phyloP scores from a whole-genome alignment of 2,329 filamentous ascomycete genomes.

The Fusarium foetens region DNA sequence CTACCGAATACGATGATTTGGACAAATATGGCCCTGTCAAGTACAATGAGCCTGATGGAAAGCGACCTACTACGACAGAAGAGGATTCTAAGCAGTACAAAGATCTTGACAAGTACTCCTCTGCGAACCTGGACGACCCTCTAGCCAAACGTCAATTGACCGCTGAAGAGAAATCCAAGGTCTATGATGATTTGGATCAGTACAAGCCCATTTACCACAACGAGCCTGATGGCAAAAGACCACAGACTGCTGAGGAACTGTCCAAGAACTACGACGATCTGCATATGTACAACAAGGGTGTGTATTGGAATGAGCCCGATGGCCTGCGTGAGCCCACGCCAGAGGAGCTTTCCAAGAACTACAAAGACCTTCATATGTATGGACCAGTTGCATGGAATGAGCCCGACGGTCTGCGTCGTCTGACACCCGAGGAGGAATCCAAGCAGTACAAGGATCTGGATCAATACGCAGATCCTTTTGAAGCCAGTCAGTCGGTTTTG shows the following conservation, averaged over 20 bases:
- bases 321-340: conserved; percentile 45
- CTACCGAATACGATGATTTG: conserved; percentile 50
- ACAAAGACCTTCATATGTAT: conserved; percentile 56
- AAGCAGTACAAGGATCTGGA: conserved; percentile 51
- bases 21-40: conserved; percentile 52
- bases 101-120: conserved; percentile 50
- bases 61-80: conserved; percentile 34
- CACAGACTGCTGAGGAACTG: conserved; percentile 46
- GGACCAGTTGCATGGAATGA: conserved; percentile 47
- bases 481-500: conserved; percentile 47
- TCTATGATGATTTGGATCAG: conserved; percentile 54
- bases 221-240: conserved; percentile 48
- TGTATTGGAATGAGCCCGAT: conserved; percentile 47
- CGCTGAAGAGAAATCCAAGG: conserved; percentile 50
- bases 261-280: conserved; percentile 53
- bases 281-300: conserved; percentile 47
- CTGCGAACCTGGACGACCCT: conserved; percentile 45
- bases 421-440: conserved; percentile 46
- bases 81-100: conserved; percentile 51
- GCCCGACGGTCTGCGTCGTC: conserved; percentile 45
- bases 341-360: conserved; percentile 51
- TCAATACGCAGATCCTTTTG: conserved; percentile 50
- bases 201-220: conserved; percentile 51
- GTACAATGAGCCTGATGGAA: conserved; percentile 45
- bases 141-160: conserved; percentile 41